These are phyloP conservation scores for Chlorophyllum brunneum DNA, from an alignment of 768 basidiomycete genomes.

Conservation along the genomic window DNA sequence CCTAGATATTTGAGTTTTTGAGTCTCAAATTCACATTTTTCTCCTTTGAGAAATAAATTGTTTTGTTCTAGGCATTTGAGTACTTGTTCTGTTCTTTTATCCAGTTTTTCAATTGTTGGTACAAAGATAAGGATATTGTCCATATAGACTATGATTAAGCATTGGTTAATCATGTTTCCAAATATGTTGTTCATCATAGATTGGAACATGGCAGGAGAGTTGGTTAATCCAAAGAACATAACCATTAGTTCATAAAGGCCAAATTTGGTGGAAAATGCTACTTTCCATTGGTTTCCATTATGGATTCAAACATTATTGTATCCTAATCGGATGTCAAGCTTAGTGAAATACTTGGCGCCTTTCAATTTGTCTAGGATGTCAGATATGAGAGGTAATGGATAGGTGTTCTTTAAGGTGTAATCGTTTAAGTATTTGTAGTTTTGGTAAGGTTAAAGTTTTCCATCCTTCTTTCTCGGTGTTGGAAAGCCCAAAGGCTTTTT, in stretches of 20 bases:
- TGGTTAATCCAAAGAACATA: slow-evolving; percentile 34
- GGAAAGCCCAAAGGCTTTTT: slow-evolving; percentile 14
- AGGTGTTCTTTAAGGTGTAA: slow-evolving; percentile 29
- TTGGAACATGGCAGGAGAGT: slow-evolving; percentile 33
- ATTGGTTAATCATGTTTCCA: slow-evolving; percentile 27
- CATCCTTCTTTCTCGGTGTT: slow-evolving; percentile 13
- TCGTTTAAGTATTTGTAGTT: slow-evolving; percentile 33
- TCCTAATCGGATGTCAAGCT: slow-evolving; percentile 19
- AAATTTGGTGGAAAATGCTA: slow-evolving; percentile 29
- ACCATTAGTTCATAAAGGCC: slow-evolving; percentile 34
- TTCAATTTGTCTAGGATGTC: slow-evolving; percentile 24
- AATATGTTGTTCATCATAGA: slow-evolving; percentile 20
- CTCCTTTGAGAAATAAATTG: slow-evolving; percentile 26
- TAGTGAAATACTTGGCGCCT: slow-evolving; percentile 16
- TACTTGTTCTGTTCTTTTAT: slow-evolving; percentile 15
- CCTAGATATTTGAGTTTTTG: slow-evolving; percentile 27
- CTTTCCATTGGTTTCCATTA: slow-evolving; percentile 35
- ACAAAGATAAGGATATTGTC: slow-evolving; percentile 25
- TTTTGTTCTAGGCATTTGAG: slow-evolving; percentile 16
- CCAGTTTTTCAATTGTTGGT: too few species aligned
- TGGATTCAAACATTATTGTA: slow-evolving; percentile 30
- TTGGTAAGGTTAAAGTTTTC: slow-evolving; percentile 23
- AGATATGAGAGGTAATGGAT: slow-evolving; percentile 31
- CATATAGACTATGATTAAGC: slow-evolving; percentile 30
- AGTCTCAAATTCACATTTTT: slow-evolving; percentile 32